Evolutionary conservation across 768 basidiomycete species (phyloP).

Genomic region (Boletus subcaerulescens): DNA sequence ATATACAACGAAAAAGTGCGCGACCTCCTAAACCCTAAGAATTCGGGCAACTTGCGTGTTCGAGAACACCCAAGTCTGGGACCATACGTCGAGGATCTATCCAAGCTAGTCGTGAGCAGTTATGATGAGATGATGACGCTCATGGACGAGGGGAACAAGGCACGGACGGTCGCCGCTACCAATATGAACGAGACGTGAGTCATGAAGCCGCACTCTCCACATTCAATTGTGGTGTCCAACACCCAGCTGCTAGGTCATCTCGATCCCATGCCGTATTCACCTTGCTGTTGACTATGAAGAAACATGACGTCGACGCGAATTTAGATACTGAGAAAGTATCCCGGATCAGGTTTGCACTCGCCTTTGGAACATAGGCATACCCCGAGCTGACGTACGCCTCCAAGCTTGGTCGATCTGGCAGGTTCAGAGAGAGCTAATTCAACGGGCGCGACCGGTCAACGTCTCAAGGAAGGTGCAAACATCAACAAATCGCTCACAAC

Average conservation of each 20-base stretch:
- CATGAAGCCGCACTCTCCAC: not conserved
- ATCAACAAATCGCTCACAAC: constrained; percentile 99
- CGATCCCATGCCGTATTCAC: constrained; percentile 99
- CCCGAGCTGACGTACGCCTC: constrained; percentile 8
- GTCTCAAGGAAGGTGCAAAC: constrained; percentile 96
- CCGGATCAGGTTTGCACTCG: constrained; percentile 70
- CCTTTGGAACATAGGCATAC: not conserved
- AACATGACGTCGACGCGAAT: constrained; percentile 77
- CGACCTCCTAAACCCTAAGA: constrained; percentile 96
- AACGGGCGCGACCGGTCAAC: constrained; percentile 94
- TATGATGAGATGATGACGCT: constrained; percentile 98
- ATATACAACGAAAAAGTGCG: constrained; percentile 99
- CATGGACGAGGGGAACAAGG: constrained; percentile 99
- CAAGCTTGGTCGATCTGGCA: constrained; percentile 89
- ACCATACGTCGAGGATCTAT: constrained; percentile 98
- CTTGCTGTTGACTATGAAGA: constrained; percentile 88
- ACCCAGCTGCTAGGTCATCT: constrained; percentile 60
- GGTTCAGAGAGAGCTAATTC: constrained; percentile 97
- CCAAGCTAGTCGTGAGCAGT: constrained; percentile 85
- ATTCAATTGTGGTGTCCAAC: not conserved
- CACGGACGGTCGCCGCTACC: constrained; percentile 95
- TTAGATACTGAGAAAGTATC: constrained; percentile 99
- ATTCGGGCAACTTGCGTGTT: constrained; percentile 92
- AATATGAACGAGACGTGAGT: constrained; percentile 98
- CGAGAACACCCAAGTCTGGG: constrained; percentile 95